Evolutionary conservation across 345 rosid species (phyloP).

Genomic region (Anacardium occidentale): DNA sequence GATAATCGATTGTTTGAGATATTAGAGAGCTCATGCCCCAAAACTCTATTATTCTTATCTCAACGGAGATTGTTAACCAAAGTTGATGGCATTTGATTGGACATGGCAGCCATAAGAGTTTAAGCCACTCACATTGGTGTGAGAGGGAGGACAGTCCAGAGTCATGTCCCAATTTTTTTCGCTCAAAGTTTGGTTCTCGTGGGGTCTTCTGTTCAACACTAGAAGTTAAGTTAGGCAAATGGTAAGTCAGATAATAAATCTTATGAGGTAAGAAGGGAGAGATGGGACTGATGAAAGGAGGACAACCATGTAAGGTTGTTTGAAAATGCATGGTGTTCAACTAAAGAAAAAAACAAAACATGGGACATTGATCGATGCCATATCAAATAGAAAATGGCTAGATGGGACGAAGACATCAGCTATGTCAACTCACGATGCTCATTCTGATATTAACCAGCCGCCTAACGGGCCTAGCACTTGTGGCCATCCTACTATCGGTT

Average conservation of each 20-base stretch:
- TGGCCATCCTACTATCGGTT: slow-evolving; percentile 2
- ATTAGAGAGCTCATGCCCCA: background rate
- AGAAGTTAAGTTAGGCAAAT: background rate
- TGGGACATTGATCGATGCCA: slow-evolving; percentile 8
- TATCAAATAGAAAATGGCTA: slow-evolving; percentile 2
- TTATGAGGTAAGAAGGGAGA: background rate
- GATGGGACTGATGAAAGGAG: slow-evolving; percentile 37
- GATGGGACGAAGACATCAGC: slow-evolving; percentile 18
- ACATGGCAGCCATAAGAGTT: background rate
- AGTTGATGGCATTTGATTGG: background rate
- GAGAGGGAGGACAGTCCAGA: slow-evolving; percentile 6
- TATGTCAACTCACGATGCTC: slow-evolving; percentile 6
- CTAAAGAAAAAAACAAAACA: slow-evolving; percentile 45
- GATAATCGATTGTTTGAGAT: background rate
- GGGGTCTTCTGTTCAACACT: slow-evolving; percentile 2
- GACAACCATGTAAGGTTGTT: slow-evolving; percentile 43
- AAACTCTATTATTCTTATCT: slow-evolving; percentile 17
- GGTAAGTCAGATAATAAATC: background rate
- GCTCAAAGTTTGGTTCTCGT: slow-evolving; percentile 7
- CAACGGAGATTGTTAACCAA: background rate
- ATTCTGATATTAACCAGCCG: slow-evolving; percentile 18
- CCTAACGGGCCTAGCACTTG: slow-evolving; percentile 7
- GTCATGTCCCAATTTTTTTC: slow-evolving; percentile 9
- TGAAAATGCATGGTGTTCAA: slow-evolving; percentile 44
- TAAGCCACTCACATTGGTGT: background rate